Evolutionary conservation across 305 asterid genomes (phyloP).

Genomic region (Fraxinus velutina): DNA sequence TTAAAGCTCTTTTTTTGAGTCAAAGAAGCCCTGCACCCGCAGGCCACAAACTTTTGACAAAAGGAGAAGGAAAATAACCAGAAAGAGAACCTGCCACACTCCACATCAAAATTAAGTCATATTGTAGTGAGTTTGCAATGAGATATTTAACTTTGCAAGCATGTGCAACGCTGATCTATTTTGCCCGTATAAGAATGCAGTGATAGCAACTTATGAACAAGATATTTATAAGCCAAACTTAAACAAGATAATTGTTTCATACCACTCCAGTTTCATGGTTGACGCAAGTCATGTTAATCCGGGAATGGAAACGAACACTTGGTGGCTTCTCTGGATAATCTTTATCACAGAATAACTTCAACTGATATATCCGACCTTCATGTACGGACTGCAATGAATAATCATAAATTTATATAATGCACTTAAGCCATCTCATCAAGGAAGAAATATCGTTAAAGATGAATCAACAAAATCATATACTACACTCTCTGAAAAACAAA

Average conservation of each 20-base stretch:
- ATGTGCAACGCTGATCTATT: neutral
- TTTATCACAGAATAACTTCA: conserved; percentile 55
- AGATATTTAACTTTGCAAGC: neutral
- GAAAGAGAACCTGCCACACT: neutral
- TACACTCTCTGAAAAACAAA: neutral
- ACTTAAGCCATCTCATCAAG: conserved; percentile 1
- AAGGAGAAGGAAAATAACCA: neutral
- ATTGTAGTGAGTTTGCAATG: neutral
- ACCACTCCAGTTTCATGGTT: conserved; percentile 61
- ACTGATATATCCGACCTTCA: conserved; percentile 55
- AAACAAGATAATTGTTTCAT: conserved; percentile 21
- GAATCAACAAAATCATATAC: neutral
- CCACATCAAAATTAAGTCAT: neutral
- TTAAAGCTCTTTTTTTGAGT: neutral
- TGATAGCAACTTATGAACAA: neutral
- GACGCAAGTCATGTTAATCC: conserved; percentile 51
- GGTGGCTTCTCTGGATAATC: conserved; percentile 63
- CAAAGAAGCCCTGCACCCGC: neutral
- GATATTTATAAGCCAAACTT: neutral
- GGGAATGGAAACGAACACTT: conserved; percentile 49
- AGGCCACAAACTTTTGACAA: neutral
- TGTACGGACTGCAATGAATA: conserved; percentile 41
- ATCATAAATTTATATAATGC: neutral
- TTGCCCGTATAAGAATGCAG: neutral
- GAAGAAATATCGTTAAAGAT: neutral